These are phyloP conservation scores for Candida loeiensis DNA, from an alignment of 805 yeast genomes.

Conservation along the genomic window DNA sequence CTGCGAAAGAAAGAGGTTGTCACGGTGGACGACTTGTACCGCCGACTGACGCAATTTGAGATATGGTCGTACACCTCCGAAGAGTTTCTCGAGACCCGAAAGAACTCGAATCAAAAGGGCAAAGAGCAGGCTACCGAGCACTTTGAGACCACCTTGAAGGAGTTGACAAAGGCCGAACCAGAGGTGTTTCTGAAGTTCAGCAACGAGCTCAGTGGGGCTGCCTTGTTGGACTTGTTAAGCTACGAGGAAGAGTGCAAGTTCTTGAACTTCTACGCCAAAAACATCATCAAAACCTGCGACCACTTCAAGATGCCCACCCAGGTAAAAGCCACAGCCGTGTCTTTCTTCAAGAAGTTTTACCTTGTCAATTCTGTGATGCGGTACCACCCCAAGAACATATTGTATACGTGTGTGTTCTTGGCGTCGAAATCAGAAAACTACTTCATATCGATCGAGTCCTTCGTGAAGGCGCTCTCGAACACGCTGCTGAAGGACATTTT, in stretches of 20 bases:
- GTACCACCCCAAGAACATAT: constrained; percentile 76
- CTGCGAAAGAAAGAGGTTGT: constrained; percentile 19
- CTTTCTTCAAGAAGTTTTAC: constrained; percentile 79
- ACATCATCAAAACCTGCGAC: constrained; percentile 64
- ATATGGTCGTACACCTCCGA: constrained; percentile 78
- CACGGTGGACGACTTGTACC: constrained; percentile 80
- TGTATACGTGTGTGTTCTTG: constrained; percentile 70
- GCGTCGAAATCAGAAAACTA: constrained; percentile 93
- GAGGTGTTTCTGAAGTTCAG: constrained; percentile 29
- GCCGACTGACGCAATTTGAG: constrained; percentile 80
- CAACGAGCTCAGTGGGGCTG: constrained; percentile 28
- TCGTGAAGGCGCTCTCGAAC: constrained; percentile 66
- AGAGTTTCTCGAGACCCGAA: constrained; percentile 49
- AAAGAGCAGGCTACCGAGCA: constrained; percentile 29
- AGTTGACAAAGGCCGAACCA: constrained; percentile 19
- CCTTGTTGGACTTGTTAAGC: constrained; percentile 44
- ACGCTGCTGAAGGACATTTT: constrained; percentile 65
- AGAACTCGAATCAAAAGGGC: constrained; percentile 55
- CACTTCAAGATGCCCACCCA: constrained; percentile 83
- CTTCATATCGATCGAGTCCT: constrained; percentile 79
- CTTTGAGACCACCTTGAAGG: constrained; percentile 22
- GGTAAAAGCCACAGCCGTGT: constrained; percentile 80
- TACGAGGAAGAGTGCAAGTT: constrained; percentile 68
- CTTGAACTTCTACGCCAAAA: constrained; percentile 68
- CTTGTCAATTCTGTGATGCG: constrained; percentile 80